A percentile compares a stretch with the other conserved stretches of the same genome.
Conservation (phyloP, 83 land plant species). For the Diphasiastrum complanatum region DNA sequence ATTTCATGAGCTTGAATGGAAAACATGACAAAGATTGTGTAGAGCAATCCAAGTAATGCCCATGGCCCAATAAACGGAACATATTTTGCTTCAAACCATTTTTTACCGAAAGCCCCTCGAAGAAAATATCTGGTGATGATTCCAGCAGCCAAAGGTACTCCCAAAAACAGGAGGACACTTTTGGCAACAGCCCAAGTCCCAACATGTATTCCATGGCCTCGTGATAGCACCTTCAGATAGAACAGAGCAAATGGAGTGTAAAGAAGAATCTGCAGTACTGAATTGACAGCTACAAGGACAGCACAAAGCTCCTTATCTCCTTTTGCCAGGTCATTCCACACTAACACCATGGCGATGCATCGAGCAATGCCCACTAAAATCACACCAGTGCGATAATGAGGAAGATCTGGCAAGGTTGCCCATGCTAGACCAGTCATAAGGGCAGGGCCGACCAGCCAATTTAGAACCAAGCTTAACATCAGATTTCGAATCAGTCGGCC, state of each 20-base stretch:
- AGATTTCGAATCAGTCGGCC: conserved; percentile 22
- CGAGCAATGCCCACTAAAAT: conserved; percentile 43
- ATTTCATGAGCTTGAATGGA: conserved; percentile 39
- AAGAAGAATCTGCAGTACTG: conserved; percentile 34
- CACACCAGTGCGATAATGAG: conserved; percentile 34
- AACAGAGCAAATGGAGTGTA: conserved; percentile 37
- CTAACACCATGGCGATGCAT: conserved; percentile 47
- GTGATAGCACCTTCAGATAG: conserved; percentile 41
- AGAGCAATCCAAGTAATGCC: conserved; percentile 39
- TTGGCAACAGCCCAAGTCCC: conserved; percentile 38
- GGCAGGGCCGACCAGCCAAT: conserved; percentile 41
- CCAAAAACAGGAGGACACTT: conserved; percentile 35
- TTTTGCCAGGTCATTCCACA: conserved; percentile 45
- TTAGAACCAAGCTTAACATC: conserved; percentile 25
- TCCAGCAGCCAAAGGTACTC: conserved; percentile 31
- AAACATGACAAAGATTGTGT: conserved; percentile 44
- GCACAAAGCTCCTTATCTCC: conserved; percentile 40
- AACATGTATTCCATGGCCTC: conserved; percentile 24
- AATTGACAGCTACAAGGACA: conserved; percentile 40
- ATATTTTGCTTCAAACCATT: conserved; percentile 24
- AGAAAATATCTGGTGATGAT: conserved; percentile 29
- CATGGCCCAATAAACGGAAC: conserved; percentile 34
- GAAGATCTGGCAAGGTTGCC: conserved; percentile 46
- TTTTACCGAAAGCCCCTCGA: conserved; percentile 13
- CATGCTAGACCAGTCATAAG: conserved; percentile 47